Percentiles rank a stretch among this genome's conserved stretches.
Evolutionary conservation across 78 protist genomes (phyloP).

Genomic region (Corallochytrium limacisporum): DNA sequence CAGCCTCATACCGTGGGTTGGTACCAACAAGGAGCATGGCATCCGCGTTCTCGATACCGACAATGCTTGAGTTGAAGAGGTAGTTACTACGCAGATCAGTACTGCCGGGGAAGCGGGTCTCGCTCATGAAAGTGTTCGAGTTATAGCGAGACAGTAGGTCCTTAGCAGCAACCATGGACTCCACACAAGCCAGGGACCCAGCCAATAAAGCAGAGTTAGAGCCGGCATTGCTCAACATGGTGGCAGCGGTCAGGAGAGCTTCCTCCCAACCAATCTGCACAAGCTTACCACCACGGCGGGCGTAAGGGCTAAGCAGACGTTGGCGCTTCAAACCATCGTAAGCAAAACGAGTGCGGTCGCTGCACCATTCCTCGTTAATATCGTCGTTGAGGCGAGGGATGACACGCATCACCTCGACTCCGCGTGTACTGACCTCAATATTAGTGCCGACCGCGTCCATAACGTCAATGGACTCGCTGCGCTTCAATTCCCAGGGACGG

Average conservation of each 20-base stretch:
- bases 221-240: neutral
- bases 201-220: neutral
- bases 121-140: neutral
- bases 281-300: neutral
- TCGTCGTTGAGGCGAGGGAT: constrained; percentile 29
- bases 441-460: constrained; percentile 32
- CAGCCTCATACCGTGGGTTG: constrained; percentile 40
- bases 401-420: constrained; percentile 45
- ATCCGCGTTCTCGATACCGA: constrained; percentile 36
- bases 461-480: constrained; percentile 39
- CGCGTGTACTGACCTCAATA: constrained; percentile 26
- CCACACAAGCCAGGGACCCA: neutral
- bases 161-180: neutral
- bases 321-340: constrained; percentile 57
- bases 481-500: constrained; percentile 56
- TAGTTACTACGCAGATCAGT: constrained; percentile 15
- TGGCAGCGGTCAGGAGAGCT: neutral
- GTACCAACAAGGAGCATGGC: constrained; percentile 29
- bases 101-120: constrained; percentile 10
- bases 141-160: constrained; percentile 16
- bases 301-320: constrained; percentile 30
- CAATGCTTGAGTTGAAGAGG: constrained; percentile 20
- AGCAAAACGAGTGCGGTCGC: constrained; percentile 40
- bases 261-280: constrained; percentile 12
- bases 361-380: constrained; percentile 51